phyloP scores from a whole-genome alignment of 2,329 filamentous ascomycete species.

The Xylaria sp. region DNA sequence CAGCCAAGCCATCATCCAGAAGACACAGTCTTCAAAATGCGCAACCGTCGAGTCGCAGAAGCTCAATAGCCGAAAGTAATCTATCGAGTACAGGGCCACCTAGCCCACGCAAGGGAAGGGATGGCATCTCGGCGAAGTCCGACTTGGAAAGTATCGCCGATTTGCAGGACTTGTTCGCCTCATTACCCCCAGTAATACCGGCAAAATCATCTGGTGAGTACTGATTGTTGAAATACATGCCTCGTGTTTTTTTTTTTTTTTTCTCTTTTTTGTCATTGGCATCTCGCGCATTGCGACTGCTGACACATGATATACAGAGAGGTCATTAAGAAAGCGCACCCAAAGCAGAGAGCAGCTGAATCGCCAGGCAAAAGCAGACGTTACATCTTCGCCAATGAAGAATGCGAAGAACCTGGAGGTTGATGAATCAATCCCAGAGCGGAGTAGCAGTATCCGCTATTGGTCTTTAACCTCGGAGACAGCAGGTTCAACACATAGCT shows the following conservation, averaged over 20 bases:
- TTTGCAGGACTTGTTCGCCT: slow-evolving; percentile 23
- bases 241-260: slow-evolving; percentile 8
- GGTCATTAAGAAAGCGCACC: slow-evolving; percentile 7
- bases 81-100: slow-evolving; percentile 19
- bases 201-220: slow-evolving; percentile 30
- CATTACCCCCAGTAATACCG: slow-evolving; percentile 21
- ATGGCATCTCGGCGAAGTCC: slow-evolving; percentile 20
- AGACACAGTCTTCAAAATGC: slow-evolving; percentile 27
- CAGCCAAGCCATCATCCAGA: slow-evolving; percentile 22
- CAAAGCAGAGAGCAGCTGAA: slow-evolving; percentile 14
- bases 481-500: slow-evolving; percentile 45
- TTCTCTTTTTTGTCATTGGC: background rate
- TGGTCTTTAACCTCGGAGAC: slow-evolving; percentile 49
- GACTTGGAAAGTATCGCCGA: slow-evolving; percentile 27
- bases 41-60: slow-evolving; percentile 12
- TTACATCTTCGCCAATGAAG: slow-evolving; percentile 28
- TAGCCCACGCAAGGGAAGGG: slow-evolving; percentile 8
- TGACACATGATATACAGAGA: slow-evolving; percentile 25
- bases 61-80: slow-evolving; percentile 16
- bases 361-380: slow-evolving; percentile 28
- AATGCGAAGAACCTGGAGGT: slow-evolving; percentile 38
- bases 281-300: slow-evolving; percentile 2
- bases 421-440: slow-evolving; percentile 41
- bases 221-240: no score
- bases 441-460: slow-evolving; percentile 42